These are phyloP conservation scores for Diaporthe helianthi DNA, from an alignment of 2,329 filamentous ascomycete species.

Conservation along the genomic window DNA sequence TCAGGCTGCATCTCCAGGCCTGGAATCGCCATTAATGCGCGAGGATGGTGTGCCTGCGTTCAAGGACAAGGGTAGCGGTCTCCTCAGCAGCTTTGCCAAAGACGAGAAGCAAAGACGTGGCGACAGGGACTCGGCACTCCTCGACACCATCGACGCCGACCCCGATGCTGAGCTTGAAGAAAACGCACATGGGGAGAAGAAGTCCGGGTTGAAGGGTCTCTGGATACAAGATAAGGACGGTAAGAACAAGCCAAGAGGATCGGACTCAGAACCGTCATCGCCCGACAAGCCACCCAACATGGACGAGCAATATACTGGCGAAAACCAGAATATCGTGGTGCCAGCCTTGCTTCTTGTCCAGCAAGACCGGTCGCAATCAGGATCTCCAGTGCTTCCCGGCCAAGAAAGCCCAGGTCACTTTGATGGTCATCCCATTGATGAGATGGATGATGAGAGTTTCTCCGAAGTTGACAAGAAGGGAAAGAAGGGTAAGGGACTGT, in stretches of 20 bases:
- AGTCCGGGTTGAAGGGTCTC: not conserved
- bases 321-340: not conserved
- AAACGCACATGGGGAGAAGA: not conserved
- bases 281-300: not conserved
- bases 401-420: not conserved
- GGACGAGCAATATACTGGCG: not conserved
- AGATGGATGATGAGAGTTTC: not conserved
- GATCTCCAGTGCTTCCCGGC: conserved; percentile 1
- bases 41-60: not conserved
- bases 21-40: not conserved
- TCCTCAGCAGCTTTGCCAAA: not conserved
- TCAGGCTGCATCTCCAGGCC: not conserved
- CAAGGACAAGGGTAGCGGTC: not conserved
- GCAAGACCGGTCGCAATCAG: not conserved
- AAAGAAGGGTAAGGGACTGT: conserved; percentile 6
- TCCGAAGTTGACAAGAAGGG: conserved; percentile 4
- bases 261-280: not conserved
- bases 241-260: not conserved
- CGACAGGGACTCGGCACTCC: not conserved
- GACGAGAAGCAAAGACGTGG: not conserved
- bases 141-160: not conserved
- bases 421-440: not conserved
- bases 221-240: conserved; percentile 10
- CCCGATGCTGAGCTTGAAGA: not conserved
- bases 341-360: conserved; percentile 7